A percentile compares a stretch with the other conserved stretches of the same genome.
Evolutionary conservation across 2,329 filamentous ascomycete species (phyloP).

Genomic region (Xylaria sp.): DNA sequence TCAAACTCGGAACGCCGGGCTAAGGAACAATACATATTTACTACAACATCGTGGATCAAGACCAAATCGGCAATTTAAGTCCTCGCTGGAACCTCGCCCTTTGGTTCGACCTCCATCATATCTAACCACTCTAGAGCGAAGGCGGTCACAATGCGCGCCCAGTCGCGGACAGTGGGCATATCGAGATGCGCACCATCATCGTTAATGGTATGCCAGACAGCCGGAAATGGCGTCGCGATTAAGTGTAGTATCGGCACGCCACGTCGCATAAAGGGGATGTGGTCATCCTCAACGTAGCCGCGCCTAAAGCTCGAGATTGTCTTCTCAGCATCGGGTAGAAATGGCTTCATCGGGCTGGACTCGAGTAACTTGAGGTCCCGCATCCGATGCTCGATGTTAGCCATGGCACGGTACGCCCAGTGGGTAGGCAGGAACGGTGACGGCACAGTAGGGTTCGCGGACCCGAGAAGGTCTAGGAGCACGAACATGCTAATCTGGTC

Average conservation of each 20-base stretch:
- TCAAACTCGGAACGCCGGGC: slow-evolving; percentile 17
- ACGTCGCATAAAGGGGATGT: slow-evolving; percentile 78
- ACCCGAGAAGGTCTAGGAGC: slow-evolving; percentile 78
- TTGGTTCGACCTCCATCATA: slow-evolving; percentile 59
- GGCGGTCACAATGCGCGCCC: slow-evolving; percentile 76
- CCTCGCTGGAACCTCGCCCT: slow-evolving; percentile 28
- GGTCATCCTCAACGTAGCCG: slow-evolving; percentile 73
- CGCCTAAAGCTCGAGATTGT: slow-evolving; percentile 50
- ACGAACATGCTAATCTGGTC: slow-evolving; percentile 80
- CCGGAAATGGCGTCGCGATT: slow-evolving; percentile 77
- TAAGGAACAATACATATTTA: slow-evolving; percentile 6
- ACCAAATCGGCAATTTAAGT: slow-evolving; percentile 12
- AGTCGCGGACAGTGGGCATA: slow-evolving; percentile 77
- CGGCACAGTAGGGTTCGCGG: slow-evolving; percentile 68
- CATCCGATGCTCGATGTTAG: slow-evolving; percentile 72
- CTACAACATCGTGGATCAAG: slow-evolving; percentile 5
- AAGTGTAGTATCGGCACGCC: slow-evolving; percentile 82
- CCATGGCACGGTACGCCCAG: slow-evolving; percentile 80
- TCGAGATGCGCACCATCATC: slow-evolving; percentile 82
- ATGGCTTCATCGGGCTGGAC: slow-evolving; percentile 54
- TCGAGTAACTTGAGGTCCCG: slow-evolving; percentile 66
- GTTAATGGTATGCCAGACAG: slow-evolving; percentile 76
- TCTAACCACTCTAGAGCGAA: slow-evolving; percentile 87
- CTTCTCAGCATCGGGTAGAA: slow-evolving; percentile 68
- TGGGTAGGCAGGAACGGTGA: slow-evolving; percentile 83